Base-by-base conservation (phyloP, 306 rosid species). In the Vigna mungo region DNA sequence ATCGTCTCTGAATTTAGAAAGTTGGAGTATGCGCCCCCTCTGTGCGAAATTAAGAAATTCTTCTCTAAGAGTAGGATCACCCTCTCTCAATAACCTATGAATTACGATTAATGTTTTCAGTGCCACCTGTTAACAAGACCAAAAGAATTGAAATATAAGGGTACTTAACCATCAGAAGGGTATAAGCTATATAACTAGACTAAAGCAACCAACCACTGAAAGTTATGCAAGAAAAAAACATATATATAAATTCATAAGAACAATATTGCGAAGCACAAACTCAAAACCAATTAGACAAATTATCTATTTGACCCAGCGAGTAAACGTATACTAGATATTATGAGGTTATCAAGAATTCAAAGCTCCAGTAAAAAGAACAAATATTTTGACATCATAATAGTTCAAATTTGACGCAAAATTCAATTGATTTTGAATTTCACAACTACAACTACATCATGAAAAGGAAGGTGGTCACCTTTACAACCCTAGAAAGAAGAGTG, bases 1-100 rank as follows among this genome's bases (percentile, higher is more conserved):
- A 82, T 92, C 96, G 53, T 92, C 96, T 84, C 90, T 92, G 79
- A 92, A 92, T 82, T 92, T 88, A 71, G 96, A 90, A 60, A 90
- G 92, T 81, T 88, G 93, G 72, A 92, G 96, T 73, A 92, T 87
- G 30, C 87, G 81, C 9, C 85, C 89, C 81, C 89, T 90, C 82
- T 78, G 87, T 47, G 91, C 84, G 80, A 86, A 90, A 82, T 87
- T 88, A 74, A 90, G 36, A 76, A 92, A 83, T 81, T 91, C 96
- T 74, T 91, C 93, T 60, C 96, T 89, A 74, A 89, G 86, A 44
- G 92, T 89, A 32, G 90, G 96, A 84, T 91, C 93, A 32, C 93
- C 92, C 87, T 91, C 96, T 83, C 96, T 87, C 85, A 86, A 80
- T 68, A 87, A 71, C 85, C 96, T 84, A 80, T 91, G 96, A 79